These are phyloP conservation scores for Trichoderma asperellum DNA, from an alignment of 2,329 filamentous ascomycete genomes.

Conservation along the genomic window DNA sequence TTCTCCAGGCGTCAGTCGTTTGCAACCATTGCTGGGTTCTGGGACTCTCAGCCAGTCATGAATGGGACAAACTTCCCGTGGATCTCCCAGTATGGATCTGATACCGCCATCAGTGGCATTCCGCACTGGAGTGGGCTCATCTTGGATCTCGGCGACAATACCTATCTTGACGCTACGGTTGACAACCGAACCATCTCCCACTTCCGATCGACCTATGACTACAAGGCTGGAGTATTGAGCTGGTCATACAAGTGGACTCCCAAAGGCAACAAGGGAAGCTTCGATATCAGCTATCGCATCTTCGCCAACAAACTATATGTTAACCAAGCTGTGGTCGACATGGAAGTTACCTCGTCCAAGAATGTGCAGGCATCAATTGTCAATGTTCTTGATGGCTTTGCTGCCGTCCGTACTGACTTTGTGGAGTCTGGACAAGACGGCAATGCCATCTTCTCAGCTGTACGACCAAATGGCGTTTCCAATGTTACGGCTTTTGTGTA, in stretches of 20 bases:
- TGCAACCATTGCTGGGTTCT: conserved; percentile 70
- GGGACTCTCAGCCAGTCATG: conserved; percentile 60
- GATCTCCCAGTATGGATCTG: conserved; percentile 62
- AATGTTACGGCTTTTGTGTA: conserved; percentile 64
- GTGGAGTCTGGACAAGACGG: conserved; percentile 59
- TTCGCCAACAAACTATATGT: conserved; percentile 66
- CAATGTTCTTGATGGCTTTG: conserved; percentile 69
- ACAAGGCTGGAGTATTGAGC: conserved; percentile 63
- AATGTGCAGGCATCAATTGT: conserved; percentile 62
- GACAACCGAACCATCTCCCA: conserved; percentile 60
- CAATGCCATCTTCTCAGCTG: conserved; percentile 64
- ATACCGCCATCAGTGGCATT: conserved; percentile 71
- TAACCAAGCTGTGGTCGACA: conserved; percentile 58
- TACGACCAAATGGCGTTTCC: conserved; percentile 63
- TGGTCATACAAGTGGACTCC: conserved; percentile 73
- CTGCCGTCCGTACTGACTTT: conserved; percentile 67
- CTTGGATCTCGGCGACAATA: conserved; percentile 57
- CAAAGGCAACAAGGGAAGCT: conserved; percentile 45
- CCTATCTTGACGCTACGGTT: conserved; percentile 64
- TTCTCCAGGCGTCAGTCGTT: conserved; percentile 67
- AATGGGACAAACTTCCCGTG: conserved; percentile 68
- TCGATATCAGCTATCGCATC: conserved; percentile 66
- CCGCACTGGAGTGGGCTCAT: conserved; percentile 59
- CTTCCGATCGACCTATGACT: conserved; percentile 64
- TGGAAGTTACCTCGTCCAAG: conserved; percentile 60